phyloP scores from a whole-genome alignment of 2,329 filamentous ascomycete species.

The Exophiala oligosperma region DNA sequence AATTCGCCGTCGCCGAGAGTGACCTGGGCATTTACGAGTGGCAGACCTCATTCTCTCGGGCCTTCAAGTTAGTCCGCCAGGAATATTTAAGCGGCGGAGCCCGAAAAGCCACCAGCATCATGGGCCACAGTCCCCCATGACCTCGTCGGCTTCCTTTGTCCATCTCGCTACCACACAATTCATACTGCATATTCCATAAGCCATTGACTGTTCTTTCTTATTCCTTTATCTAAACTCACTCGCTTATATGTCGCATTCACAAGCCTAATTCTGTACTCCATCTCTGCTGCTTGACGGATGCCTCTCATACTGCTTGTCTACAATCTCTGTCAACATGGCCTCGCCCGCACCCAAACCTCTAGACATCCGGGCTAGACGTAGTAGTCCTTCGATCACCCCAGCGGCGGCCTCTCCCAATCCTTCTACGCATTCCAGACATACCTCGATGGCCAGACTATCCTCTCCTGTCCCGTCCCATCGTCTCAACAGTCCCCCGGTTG shows the following conservation, averaged over 20 bases:
- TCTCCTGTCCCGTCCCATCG: constrained; percentile 55
- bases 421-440: constrained; percentile 50
- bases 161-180: not conserved
- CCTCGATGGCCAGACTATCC: constrained; percentile 56
- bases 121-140: no score
- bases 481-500: constrained; percentile 48
- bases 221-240: not conserved
- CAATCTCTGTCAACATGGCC: constrained; percentile 7
- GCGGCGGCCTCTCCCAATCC: constrained; percentile 38
- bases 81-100: not conserved
- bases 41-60: no score
- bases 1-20: no score
- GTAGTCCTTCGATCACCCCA: constrained; percentile 13
- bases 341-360: constrained; percentile 21
- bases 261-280: not conserved
- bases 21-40: no score
- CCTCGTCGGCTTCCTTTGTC: not conserved
- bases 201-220: not conserved
- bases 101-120: not conserved
- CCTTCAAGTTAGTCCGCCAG: not conserved
- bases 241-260: not conserved
- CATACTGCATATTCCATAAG: not conserved
- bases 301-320: not conserved
- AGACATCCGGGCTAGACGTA: constrained; percentile 22
- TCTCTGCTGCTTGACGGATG: not conserved